A percentile compares a stretch with the other conserved stretches of the same genome.
Evolutionary conservation across 139 green algal genomes (phyloP).

Genomic region (Ulvella scutata): DNA sequence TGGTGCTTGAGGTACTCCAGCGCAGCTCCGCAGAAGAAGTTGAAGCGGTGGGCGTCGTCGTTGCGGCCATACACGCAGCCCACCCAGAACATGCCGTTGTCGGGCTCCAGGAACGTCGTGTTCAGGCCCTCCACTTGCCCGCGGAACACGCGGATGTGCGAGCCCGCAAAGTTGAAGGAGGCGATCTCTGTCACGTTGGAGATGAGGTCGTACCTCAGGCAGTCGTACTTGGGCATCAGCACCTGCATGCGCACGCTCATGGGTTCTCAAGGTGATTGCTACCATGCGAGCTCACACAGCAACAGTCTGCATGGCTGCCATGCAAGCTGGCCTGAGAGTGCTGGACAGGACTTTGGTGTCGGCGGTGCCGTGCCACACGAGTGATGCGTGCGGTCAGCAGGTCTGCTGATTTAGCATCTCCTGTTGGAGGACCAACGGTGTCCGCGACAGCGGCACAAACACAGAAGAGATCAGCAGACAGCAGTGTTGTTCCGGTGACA

Average conservation of each 20-base stretch:
- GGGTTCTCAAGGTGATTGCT: no score
- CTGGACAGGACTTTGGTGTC: neutral
- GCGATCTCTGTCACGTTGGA: conserved; percentile 34
- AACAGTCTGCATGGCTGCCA: no score
- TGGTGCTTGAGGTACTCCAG: conserved; percentile 77
- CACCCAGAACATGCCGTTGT: conserved; percentile 73
- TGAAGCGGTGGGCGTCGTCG: conserved; percentile 66
- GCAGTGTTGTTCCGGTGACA: no score
- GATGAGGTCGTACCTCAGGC: conserved; percentile 68
- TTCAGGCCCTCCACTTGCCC: conserved; percentile 50
- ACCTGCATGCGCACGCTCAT: conserved; percentile 52
- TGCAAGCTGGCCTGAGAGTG: conserved; percentile 14
- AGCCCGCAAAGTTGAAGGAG: conserved; percentile 47
- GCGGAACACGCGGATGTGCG: conserved; percentile 47
- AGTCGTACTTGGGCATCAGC: conserved; percentile 92
- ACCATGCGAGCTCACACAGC: no score
- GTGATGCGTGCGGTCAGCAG: no score
- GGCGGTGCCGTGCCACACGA: no score
- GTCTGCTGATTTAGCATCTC: no score
- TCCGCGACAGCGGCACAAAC: no score
- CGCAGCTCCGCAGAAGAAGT: conserved; percentile 76
- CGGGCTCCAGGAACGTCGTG: conserved; percentile 56
- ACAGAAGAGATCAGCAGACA: no score
- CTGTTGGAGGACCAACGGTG: no score
- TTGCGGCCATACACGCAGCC: conserved; percentile 68